phyloP scores from a whole-genome alignment of 1,139 yeast species.

The Lodderomyces metapsilosis region DNA sequence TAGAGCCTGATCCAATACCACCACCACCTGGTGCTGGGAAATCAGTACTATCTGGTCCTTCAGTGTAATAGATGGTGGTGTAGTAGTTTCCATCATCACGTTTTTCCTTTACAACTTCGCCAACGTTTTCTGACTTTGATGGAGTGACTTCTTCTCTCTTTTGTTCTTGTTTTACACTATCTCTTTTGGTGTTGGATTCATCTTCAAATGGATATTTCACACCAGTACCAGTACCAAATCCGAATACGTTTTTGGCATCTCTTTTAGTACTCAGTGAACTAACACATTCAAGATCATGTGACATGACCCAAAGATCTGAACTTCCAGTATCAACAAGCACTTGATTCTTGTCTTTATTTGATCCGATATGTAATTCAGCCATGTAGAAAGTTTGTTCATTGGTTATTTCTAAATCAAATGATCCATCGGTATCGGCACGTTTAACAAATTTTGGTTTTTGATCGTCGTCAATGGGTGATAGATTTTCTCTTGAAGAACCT shows the following conservation, averaged over 20 bases:
- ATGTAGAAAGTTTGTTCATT: constrained; percentile 51
- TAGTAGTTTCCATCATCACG: constrained; percentile 4
- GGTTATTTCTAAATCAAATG: constrained; percentile 32
- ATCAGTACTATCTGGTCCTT: constrained; percentile 6
- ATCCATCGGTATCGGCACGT: constrained; percentile 34
- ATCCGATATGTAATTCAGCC: constrained; percentile 38
- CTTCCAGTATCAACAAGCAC: constrained; percentile 24
- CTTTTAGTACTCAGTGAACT: constrained; percentile 6
- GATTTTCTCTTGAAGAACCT: neutral
- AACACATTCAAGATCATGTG: constrained; percentile 29
- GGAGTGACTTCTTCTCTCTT: constrained; percentile 1
- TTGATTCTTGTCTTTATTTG: constrained; percentile 24
- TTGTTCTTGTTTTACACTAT: neutral
- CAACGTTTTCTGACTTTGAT: constrained; percentile 4
- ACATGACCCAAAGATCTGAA: constrained; percentile 41
- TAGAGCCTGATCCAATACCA: constrained; percentile 7
- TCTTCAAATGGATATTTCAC: constrained; percentile 5
- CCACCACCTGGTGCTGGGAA: constrained; percentile 7
- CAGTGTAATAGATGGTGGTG: constrained; percentile 8
- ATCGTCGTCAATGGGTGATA: constrained; percentile 14
- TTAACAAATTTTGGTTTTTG: constrained; percentile 18
- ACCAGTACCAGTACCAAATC: constrained; percentile 5
- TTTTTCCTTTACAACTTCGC: constrained; percentile 3
- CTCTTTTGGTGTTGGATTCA: constrained; percentile 4
- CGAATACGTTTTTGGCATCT: neutral